phyloP scores from a whole-genome alignment of 75 land plant genomes.

The Picea sitchensis region DNA sequence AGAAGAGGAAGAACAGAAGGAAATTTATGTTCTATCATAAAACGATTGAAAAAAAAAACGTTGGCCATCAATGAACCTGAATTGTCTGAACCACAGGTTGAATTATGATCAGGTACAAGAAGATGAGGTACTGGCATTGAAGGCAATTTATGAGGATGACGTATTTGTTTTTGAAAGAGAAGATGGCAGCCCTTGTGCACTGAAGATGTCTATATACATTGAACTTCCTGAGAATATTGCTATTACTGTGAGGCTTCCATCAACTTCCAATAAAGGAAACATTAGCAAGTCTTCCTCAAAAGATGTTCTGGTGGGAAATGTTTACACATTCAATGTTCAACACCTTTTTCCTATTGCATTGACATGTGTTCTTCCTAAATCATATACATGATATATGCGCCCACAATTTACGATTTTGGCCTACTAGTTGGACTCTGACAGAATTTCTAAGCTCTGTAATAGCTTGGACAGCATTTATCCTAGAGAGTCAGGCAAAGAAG shows the following conservation, averaged over 20 bases:
- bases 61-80: constrained; percentile 26
- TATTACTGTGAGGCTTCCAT: constrained; percentile 40
- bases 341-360: constrained; percentile 68
- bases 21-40: neutral
- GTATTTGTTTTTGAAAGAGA: constrained; percentile 29
- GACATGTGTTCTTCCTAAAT: constrained; percentile 63
- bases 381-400: constrained; percentile 73
- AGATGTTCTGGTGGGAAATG: constrained; percentile 21
- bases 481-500: constrained; percentile 65
- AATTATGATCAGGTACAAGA: constrained; percentile 56
- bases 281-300: neutral
- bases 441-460: constrained; percentile 58
- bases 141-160: constrained; percentile 78
- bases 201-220: constrained; percentile 61
- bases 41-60: constrained; percentile 25
- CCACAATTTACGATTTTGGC: constrained; percentile 64
- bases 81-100: constrained; percentile 41
- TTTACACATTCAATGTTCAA: constrained; percentile 53
- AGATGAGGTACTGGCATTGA: constrained; percentile 80
- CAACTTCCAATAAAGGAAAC: constrained; percentile 11
- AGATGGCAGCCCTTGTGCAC: constrained; percentile 21
- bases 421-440: constrained; percentile 54
- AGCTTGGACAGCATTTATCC: constrained; percentile 62
- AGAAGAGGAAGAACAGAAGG: too few species aligned
- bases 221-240: constrained; percentile 46